Conservation (phyloP, 1,284 basidiomycete species). For the Earliella scabrosa region DNA sequence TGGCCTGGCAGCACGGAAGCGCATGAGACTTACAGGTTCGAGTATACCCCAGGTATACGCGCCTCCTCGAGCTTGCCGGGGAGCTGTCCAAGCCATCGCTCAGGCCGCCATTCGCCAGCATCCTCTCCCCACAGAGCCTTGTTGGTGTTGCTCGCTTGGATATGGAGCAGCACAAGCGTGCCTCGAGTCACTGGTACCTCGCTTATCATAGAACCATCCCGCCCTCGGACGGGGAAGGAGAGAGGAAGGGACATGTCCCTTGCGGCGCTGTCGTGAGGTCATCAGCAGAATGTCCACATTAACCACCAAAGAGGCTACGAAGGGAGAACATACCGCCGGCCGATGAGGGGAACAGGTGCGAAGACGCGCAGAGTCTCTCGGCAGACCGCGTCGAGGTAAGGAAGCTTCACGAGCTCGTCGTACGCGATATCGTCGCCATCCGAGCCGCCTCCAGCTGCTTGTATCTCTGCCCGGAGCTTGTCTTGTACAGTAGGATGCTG, state of each 20-base stretch:
- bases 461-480: slow-evolving; percentile 20
- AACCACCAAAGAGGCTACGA: background rate
- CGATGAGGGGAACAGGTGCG: background rate
- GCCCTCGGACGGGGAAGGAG: slow-evolving; percentile 9
- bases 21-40: slow-evolving; percentile 20
- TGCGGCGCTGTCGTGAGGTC: background rate
- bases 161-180: slow-evolving; percentile 15
- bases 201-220: slow-evolving; percentile 18
- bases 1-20: too few relatives aligned
- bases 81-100: slow-evolving; percentile 23
- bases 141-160: slow-evolving; percentile 22
- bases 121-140: slow-evolving; percentile 27
- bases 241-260: slow-evolving; percentile 20
- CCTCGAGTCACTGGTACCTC: slow-evolving; percentile 21
- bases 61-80: slow-evolving; percentile 15
- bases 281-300: too few relatives aligned
- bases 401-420: slow-evolving; percentile 16
- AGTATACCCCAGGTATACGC: slow-evolving; percentile 23
- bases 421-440: slow-evolving; percentile 3
- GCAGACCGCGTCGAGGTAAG: slow-evolving; percentile 14
- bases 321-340: background rate
- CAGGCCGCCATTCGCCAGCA: slow-evolving; percentile 27
- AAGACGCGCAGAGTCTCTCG: background rate
- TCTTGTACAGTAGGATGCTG: slow-evolving; percentile 15
- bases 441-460: slow-evolving; percentile 3